Conservation (phyloP, 2,329 filamentous ascomycete genomes). For the Sporothrix mexicana region DNA sequence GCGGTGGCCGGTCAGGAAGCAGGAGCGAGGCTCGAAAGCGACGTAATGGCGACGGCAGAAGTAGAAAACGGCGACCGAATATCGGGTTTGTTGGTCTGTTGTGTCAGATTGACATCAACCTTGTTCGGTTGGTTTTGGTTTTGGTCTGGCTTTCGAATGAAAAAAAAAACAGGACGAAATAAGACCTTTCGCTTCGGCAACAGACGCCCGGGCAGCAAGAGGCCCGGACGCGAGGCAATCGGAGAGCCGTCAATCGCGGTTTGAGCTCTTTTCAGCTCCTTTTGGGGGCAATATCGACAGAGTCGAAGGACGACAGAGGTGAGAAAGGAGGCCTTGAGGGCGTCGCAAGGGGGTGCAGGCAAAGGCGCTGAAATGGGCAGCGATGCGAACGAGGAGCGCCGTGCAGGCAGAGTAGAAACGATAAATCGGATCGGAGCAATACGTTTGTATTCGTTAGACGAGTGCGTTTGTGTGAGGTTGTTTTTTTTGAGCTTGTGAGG, state of each 20-base stretch:
- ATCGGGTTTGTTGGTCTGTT: too few relatives aligned
- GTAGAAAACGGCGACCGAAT: not conserved
- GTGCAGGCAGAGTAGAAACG: not conserved
- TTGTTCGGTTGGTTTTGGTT: not conserved
- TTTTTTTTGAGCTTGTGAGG: not conserved
- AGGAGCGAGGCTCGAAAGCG: not conserved
- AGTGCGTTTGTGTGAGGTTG: not conserved
- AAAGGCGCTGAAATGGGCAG: not conserved
- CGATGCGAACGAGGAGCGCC: slow-evolving; percentile 5
- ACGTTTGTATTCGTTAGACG: not conserved
- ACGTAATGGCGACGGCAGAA: not conserved
- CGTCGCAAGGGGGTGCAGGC: slow-evolving; percentile 10
- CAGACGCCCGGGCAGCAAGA: not conserved
- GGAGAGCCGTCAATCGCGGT: not conserved
- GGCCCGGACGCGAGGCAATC: slow-evolving; percentile 8
- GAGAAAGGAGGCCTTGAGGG: not conserved
- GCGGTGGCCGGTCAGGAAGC: not conserved
- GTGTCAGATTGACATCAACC: too few relatives aligned
- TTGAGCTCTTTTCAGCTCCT: not conserved
- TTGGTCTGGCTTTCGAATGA: not conserved
- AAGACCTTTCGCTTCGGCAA: not conserved
- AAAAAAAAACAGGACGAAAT: not conserved
- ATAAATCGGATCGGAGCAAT: slow-evolving; percentile 5
- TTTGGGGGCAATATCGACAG: not conserved
- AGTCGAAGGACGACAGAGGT: not conserved